phyloP scores from a whole-genome alignment of 441 rosid species.

The Bruguiera hainesii region DNA sequence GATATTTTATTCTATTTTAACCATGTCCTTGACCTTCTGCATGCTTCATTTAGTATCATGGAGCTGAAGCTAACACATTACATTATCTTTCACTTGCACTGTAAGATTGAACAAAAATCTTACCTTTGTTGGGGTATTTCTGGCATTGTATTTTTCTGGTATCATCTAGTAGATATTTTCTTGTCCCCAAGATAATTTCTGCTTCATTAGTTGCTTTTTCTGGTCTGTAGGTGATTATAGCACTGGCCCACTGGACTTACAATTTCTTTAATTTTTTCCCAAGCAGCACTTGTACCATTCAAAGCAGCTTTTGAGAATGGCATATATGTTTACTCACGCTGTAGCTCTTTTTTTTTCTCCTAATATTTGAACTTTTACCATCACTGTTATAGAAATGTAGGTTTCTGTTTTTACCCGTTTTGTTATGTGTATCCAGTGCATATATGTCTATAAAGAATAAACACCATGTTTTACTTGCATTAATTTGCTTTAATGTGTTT shows the following conservation, averaged over 20 bases:
- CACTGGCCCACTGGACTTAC: no score
- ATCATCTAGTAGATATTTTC: no score
- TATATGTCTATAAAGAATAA: background rate
- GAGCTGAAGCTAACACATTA: background rate
- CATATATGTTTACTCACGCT: no score
- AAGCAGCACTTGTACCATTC: no score
- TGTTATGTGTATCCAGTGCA: background rate
- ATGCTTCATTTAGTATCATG: background rate
- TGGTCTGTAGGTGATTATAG: no score
- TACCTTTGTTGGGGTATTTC: background rate
- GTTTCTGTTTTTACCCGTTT: background rate
- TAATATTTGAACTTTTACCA: no score
- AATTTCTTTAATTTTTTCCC: no score
- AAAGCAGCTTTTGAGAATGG: no score
- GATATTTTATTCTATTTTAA: conserved; percentile 9
- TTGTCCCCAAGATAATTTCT: no score
- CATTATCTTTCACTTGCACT: background rate
- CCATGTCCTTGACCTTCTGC: conserved; percentile 5
- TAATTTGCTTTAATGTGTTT: background rate
- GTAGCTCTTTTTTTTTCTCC: no score
- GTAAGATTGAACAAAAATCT: background rate
- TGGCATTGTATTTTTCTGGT: background rate
- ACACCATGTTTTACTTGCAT: background rate
- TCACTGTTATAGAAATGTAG: no score
- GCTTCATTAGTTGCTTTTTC: no score